Evolutionary conservation across 192 early-diverging fungal genomes (phyloP).

Genomic region (Glomus cerebriforme): DNA sequence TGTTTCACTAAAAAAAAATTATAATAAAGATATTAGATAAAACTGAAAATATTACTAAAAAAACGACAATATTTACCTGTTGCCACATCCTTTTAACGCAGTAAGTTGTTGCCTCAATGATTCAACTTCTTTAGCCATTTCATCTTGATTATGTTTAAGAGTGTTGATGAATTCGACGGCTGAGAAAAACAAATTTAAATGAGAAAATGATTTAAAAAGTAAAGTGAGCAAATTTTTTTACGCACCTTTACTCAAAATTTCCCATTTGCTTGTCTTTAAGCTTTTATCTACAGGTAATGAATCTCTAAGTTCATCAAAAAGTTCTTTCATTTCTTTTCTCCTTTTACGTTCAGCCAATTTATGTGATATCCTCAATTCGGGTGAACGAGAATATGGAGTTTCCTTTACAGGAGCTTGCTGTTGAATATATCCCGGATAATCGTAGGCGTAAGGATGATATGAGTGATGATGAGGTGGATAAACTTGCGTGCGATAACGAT

Average conservation of each 20-base stretch:
- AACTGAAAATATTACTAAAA: not conserved
- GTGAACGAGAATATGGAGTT: conserved; percentile 68
- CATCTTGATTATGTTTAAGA: conserved; percentile 53
- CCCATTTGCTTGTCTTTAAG: conserved; percentile 87
- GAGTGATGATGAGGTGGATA: conserved; percentile 29
- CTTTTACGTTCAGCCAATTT: conserved; percentile 87
- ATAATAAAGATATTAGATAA: not conserved
- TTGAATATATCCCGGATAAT: conserved; percentile 39
- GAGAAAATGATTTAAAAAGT: not conserved
- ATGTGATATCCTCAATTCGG: conserved; percentile 82
- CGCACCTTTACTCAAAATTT: conserved; percentile 80
- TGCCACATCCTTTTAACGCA: conserved; percentile 37
- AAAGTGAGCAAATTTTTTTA: conserved; percentile 2
- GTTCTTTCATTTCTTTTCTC: conserved; percentile 87
- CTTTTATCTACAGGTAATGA: conserved; percentile 77
- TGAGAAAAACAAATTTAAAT: conserved; percentile 25
- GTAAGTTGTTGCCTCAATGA: conserved; percentile 48
- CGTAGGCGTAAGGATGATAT: conserved; percentile 33
- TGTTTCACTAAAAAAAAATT: not conserved
- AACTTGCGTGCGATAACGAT: conserved; percentile 21
- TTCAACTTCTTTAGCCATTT: conserved; percentile 50
- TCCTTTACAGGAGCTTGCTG: conserved; percentile 33
- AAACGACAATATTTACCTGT: conserved; percentile 1
- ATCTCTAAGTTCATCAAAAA: conserved; percentile 85
- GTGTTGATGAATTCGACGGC: conserved; percentile 57